Conservation (phyloP, 345 rosid genomes). For the Anastatica hierochuntica region DNA sequence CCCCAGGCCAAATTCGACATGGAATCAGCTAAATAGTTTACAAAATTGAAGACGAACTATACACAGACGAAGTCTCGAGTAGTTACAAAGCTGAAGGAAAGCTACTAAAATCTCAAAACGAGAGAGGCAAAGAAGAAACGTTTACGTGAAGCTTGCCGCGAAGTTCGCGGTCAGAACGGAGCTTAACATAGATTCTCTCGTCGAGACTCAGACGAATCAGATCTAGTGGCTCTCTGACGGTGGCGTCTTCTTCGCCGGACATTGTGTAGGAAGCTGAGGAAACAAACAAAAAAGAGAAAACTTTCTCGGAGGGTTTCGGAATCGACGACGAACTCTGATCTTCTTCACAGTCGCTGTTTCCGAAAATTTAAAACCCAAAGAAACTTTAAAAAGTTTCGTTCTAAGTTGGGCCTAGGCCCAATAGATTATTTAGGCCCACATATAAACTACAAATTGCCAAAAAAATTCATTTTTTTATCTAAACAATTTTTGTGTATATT, state of each 20-base stretch:
- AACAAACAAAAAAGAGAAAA: neutral
- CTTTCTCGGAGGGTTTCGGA: slow-evolving; percentile 7
- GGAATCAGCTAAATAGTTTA: neutral
- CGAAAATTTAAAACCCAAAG: neutral
- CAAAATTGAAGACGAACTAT: neutral
- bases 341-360: neutral
- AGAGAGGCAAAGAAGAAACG: slow-evolving; percentile 1
- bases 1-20: neutral
- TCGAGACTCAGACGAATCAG: slow-evolving; percentile 93
- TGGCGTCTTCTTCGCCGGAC: slow-evolving; percentile 91
- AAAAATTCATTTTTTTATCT: too few species aligned
- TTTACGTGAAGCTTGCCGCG: slow-evolving; percentile 99
- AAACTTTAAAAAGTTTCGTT: neutral
- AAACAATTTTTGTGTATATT: too few species aligned
- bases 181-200: slow-evolving; percentile 98
- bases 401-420: neutral
- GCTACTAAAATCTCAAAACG: neutral
- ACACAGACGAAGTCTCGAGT: neutral
- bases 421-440: neutral
- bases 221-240: slow-evolving; percentile 99
- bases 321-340: neutral
- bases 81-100: neutral
- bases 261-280: slow-evolving; percentile 25
- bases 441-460: too few species aligned
- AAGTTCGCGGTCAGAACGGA: slow-evolving; percentile 97